Evolutionary conservation across 306 rosid genomes (phyloP), one percentile per base, ranked within the genome.

Genomic region (Rosa rugosa): DNA sequence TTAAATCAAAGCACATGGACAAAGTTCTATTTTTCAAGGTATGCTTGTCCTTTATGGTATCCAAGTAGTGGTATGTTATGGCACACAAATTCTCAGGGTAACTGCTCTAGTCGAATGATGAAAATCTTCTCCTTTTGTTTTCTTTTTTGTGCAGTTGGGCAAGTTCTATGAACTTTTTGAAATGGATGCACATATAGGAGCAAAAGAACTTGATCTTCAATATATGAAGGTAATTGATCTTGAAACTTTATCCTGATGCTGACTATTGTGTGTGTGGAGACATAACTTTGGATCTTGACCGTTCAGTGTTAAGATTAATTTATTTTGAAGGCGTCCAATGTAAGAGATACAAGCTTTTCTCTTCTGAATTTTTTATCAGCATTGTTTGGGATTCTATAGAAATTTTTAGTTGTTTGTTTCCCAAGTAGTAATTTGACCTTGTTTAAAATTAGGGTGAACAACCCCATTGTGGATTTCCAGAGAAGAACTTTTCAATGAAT

Each of bases 381-480:
- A 42, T n/a, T 17, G 60, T 45, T 72, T 18, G 50, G 62, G 72
- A 50, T 68, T 69, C 75, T n/a, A 8, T 64, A 49, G 57, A 41
- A 46, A 75, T n/a, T 42, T 20, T 36, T 9, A 47, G 34, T 31
- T 25, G 17, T 72, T 59, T 72, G 62, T 41, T 72, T 16, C 60
- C 70, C 27, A 31, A 62, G 60, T 80, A 36, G 51, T 81, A 23
- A 71, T 77, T 75, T 85, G 51, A 51, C 44, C 22, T 66, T 23
- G 76, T 62, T 47, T 67, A 82, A 47, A 77, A 10, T 68, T 77
- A 93, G 99, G 99, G 97, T 73, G 98, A 93, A 57, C 99, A 93
- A 84, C 98, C 99, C 63, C 99, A 95, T 77, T 93, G 99, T 82
- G 99, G 99, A 80, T 95, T 95, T 87, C 99, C 97, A 11, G 99